A percentile compares a stretch with the other conserved stretches of the same genome.
Evolutionary conservation across 1,139 yeast species (phyloP).

Genomic region (Yamadazyma oceani): DNA sequence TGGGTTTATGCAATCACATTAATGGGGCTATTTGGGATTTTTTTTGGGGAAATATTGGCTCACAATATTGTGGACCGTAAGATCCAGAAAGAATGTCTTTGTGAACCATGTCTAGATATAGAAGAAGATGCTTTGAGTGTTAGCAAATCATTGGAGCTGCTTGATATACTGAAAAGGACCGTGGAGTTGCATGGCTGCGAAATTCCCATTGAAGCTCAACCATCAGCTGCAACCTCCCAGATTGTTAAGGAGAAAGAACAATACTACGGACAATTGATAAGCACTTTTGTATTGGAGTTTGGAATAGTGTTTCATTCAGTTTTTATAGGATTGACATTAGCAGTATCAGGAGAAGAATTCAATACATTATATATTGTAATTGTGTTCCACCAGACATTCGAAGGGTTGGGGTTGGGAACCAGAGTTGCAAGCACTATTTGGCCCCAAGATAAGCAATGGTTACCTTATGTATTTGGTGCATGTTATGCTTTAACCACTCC

Average conservation of each 20-base stretch:
- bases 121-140: background rate
- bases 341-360: slow-evolving; percentile 41
- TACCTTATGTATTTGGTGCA: slow-evolving; percentile 36
- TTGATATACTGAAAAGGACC: background rate
- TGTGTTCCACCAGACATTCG: slow-evolving; percentile 41
- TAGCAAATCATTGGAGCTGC: no score
- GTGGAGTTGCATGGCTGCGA: background rate
- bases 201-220: no score
- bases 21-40: slow-evolving; percentile 33
- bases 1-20: slow-evolving; percentile 37
- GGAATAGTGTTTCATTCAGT: slow-evolving; percentile 43
- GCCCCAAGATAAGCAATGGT: slow-evolving; percentile 28
- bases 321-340: slow-evolving; percentile 40
- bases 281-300: slow-evolving; percentile 34
- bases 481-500: slow-evolving; percentile 38
- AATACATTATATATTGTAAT: slow-evolving; percentile 34
- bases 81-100: background rate
- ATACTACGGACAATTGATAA: slow-evolving; percentile 21
- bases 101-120: no score
- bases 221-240: background rate
- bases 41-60: slow-evolving; percentile 29
- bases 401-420: slow-evolving; percentile 42
- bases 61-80: slow-evolving; percentile 13
- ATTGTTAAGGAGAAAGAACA: slow-evolving; percentile 1
- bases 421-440: slow-evolving; percentile 39